Percentiles rank a stretch among this genome's conserved stretches.
phyloP scores from a whole-genome alignment of 768 basidiomycete genomes.

The Dictyophora rubrovolvata region DNA sequence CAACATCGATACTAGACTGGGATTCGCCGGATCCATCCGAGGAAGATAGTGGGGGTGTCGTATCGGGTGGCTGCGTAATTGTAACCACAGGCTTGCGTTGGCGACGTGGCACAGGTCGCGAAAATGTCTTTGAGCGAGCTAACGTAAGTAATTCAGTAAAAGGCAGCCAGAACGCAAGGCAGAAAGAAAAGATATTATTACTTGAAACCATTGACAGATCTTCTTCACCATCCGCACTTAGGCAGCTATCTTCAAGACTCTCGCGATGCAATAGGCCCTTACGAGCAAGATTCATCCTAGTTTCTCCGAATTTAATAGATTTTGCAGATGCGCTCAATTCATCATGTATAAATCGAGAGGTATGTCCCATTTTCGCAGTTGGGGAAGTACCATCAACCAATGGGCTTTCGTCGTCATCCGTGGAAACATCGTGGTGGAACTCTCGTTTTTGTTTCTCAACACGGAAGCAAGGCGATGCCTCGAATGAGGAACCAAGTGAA shows the following conservation, averaged over 20 bases:
- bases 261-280: constrained; percentile 53
- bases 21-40: constrained; percentile 68
- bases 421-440: constrained; percentile 22
- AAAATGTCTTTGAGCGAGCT: constrained; percentile 51
- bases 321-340: constrained; percentile 58
- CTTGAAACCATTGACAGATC: constrained; percentile 40
- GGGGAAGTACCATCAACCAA: constrained; percentile 21
- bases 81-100: constrained; percentile 33
- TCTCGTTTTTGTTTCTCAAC: constrained; percentile 54
- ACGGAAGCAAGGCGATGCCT: constrained; percentile 60
- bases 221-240: constrained; percentile 53
- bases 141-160: constrained; percentile 10
- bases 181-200: constrained; percentile 25
- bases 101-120: constrained; percentile 38
- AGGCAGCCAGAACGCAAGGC: not conserved
- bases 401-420: constrained; percentile 13
- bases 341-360: constrained; percentile 45
- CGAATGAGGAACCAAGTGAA: constrained; percentile 55
- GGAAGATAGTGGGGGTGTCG: constrained; percentile 33
- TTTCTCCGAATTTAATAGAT: constrained; percentile 54
- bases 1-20: constrained; percentile 67
- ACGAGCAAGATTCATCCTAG: constrained; percentile 57
- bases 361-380: constrained; percentile 32
- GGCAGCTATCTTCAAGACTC: constrained; percentile 55
- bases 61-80: constrained; percentile 24